Evolutionary conservation across 2,329 filamentous ascomycete genomes (phyloP).

Genomic region (Zasmidium citrigriseum): DNA sequence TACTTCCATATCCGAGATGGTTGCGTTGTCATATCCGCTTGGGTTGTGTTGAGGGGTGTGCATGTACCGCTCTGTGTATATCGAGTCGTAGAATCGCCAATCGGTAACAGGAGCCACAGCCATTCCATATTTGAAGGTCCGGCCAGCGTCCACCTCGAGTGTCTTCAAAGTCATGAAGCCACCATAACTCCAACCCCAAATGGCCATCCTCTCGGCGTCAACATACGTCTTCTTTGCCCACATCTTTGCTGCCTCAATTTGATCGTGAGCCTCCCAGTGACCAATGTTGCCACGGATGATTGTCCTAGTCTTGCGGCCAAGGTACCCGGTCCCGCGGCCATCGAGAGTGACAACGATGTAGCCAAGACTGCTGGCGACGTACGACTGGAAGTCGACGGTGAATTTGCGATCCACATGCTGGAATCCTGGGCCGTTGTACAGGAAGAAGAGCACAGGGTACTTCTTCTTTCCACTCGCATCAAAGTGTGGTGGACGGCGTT

Average conservation of each 20-base stretch:
- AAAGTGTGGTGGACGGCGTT: conserved; percentile 89
- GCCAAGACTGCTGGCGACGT: conserved; percentile 78
- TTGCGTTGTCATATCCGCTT: conserved; percentile 72
- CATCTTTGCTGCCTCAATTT: conserved; percentile 84
- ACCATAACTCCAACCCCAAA: conserved; percentile 99
- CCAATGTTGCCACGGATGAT: conserved; percentile 82
- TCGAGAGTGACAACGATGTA: conserved; percentile 96
- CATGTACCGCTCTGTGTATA: conserved; percentile 98
- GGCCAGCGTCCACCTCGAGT: conserved; percentile 83
- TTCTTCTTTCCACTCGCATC: conserved; percentile 66
- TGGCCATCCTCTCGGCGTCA: conserved; percentile 77
- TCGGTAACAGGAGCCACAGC: conserved; percentile 98
- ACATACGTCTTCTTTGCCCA: conserved; percentile 83
- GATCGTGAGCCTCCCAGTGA: conserved; percentile 80
- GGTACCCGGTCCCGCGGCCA: conserved; percentile 87
- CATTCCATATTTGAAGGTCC: conserved; percentile 95
- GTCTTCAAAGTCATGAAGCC: conserved; percentile 95
- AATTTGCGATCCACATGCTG: conserved; percentile 83
- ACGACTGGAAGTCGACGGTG: conserved; percentile 84
- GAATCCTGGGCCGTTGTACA: conserved; percentile 93
- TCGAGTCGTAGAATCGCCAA: conserved; percentile 90
- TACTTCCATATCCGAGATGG: conserved; percentile 74
- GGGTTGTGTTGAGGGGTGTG: conserved; percentile 83
- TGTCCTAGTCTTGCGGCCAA: conserved; percentile 80
- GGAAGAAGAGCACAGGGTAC: conserved; percentile 92